phyloP scores from a whole-genome alignment of 805 yeast genomes.

The Cyberlindnera maclurae region DNA sequence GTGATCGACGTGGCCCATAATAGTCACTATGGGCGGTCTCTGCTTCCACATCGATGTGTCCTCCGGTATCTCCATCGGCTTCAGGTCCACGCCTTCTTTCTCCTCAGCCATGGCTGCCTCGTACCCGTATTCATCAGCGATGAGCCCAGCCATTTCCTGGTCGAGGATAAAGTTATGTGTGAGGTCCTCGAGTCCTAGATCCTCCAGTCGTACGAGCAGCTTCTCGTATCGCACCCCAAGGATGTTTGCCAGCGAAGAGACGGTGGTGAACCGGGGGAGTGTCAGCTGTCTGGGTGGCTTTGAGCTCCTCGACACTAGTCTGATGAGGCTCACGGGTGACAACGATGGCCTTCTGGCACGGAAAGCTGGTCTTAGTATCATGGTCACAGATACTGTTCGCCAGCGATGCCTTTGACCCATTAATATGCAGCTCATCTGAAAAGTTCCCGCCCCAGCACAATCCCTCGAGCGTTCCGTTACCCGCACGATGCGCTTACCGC shows the following conservation, averaged over 20 bases:
- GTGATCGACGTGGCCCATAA: conserved; percentile 99
- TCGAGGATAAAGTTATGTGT: conserved; percentile 74
- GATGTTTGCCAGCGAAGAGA: conserved; percentile 70
- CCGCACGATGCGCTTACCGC: conserved; percentile 1
- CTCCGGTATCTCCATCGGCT: conserved; percentile 41
- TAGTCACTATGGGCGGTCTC: conserved; percentile 91
- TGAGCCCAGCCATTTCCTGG: conserved; percentile 74
- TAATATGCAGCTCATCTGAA: too few relatives aligned
- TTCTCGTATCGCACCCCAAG: conserved; percentile 57
- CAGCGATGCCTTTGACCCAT: too few relatives aligned
- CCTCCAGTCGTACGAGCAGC: conserved; percentile 49
- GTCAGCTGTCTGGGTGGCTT: conserved; percentile 17
- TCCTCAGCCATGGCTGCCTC: conserved; percentile 34
- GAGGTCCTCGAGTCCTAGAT: conserved; percentile 67
- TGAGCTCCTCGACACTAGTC: conserved; percentile 1
- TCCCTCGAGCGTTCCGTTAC: too few relatives aligned
- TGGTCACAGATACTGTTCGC: too few relatives aligned
- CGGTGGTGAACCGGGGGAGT: conserved; percentile 73
- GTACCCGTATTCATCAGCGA: conserved; percentile 85
- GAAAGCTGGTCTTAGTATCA: too few relatives aligned
- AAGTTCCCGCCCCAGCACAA: too few relatives aligned
- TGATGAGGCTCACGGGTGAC: too few relatives aligned
- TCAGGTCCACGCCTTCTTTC: conserved; percentile 36
- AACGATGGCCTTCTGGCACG: too few relatives aligned
- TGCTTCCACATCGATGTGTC: conserved; percentile 38